Percentiles rank a stretch among this genome's conserved stretches.
Evolutionary conservation across 495 filamentous ascomycete species (phyloP).

Genomic region (Penicillium salamii): DNA sequence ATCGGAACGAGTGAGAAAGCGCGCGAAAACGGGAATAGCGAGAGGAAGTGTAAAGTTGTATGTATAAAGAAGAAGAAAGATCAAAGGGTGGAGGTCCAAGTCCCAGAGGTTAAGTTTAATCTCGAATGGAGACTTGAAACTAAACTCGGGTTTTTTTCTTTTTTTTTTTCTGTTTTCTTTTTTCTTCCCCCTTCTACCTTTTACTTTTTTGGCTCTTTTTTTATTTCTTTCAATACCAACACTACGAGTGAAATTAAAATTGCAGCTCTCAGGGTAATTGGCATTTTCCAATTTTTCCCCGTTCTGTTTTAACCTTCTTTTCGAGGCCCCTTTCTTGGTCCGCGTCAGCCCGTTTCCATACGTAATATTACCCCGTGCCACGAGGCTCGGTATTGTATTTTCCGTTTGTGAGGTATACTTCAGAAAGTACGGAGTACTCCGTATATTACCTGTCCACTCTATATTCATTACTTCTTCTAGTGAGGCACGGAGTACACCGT

Average conservation of each 20-base stretch:
- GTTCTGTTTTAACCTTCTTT: background rate
- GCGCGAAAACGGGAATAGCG: no score
- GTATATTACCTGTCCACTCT: background rate
- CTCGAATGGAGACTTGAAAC: conserved; percentile 7
- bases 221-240: no score
- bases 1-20: background rate
- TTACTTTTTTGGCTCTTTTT: no score
- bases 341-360: background rate
- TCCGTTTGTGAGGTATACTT: no score
- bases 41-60: conserved; percentile 16
- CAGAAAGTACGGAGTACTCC: no score
- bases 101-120: background rate
- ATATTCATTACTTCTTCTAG: no score
- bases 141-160: conserved; percentile 5
- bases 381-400: conserved; percentile 8
- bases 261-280: no score
- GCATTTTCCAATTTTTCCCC: conserved; percentile 4
- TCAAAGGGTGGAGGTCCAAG: background rate
- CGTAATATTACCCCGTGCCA: conserved; percentile 11
- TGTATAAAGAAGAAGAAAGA: conserved; percentile 2
- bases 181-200: background rate
- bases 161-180: conserved; percentile 1
- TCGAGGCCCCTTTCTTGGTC: background rate
- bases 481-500: no score
- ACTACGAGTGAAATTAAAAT: no score